Conservation (phyloP, 148 eudicot genomes). For the Silene conica region DNA sequence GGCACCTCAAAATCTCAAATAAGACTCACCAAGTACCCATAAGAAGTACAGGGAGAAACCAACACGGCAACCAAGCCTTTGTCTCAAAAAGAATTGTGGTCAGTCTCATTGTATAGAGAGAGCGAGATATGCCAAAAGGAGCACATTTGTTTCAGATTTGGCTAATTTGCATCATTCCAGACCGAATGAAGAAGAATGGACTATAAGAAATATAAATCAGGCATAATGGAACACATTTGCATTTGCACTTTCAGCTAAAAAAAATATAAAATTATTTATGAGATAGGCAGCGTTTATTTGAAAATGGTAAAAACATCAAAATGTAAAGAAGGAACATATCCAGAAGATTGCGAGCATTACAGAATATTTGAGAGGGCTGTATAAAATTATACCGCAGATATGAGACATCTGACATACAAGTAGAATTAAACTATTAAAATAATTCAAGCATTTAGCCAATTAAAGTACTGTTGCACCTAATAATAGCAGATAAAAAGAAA, state of each 20-base stretch:
- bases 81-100: not conserved
- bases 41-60: not conserved
- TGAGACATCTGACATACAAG: not conserved
- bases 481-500: not conserved
- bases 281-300: too few species aligned
- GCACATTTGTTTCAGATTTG: constrained; percentile 44
- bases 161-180: constrained; percentile 54
- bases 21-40: too few species aligned
- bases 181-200: not conserved
- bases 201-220: not conserved
- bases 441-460: not conserved
- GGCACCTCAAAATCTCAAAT: constrained; percentile 14
- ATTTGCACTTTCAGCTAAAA: too few species aligned
- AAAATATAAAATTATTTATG: too few species aligned
- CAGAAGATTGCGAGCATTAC: too few species aligned
- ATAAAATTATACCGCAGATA: too few species aligned
- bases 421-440: not conserved
- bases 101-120: not conserved
- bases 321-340: too few species aligned
- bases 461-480: not conserved
- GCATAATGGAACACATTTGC: not conserved
- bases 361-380: too few species aligned
- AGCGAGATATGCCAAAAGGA: constrained; percentile 30
- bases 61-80: not conserved
- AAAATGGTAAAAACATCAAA: too few species aligned